phyloP scores from a whole-genome alignment of 2,329 filamentous ascomycete species.

The Pseudopithomyces maydicus region DNA sequence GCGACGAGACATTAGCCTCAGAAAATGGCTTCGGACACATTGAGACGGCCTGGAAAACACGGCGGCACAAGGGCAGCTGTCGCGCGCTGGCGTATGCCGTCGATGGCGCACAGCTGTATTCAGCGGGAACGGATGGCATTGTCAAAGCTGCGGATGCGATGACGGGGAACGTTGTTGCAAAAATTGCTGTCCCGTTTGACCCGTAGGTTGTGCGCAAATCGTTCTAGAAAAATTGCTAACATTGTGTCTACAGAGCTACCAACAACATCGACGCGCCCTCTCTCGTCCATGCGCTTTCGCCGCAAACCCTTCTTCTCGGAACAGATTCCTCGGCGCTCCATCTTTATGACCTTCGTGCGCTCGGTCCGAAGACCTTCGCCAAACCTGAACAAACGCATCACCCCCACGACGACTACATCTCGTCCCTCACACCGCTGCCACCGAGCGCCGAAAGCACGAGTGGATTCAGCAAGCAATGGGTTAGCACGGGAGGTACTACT shows the following conservation, averaged over 20 bases:
- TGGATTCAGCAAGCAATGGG: conserved; percentile 91
- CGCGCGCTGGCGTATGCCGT: conserved; percentile 76
- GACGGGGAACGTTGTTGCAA: conserved; percentile 74
- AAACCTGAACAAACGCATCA: conserved; percentile 77
- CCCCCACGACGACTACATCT: conserved; percentile 92
- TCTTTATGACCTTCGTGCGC: conserved; percentile 78
- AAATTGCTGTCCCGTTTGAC: conserved; percentile 73
- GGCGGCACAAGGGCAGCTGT: conserved; percentile 93
- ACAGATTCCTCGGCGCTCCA: conserved; percentile 91
- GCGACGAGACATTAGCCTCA: conserved; percentile 56
- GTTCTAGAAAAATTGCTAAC: conserved; percentile 14
- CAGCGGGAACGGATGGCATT: conserved; percentile 66
- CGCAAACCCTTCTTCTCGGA: conserved; percentile 84
- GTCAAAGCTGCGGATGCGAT: conserved; percentile 64
- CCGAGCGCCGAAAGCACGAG: conserved; percentile 80
- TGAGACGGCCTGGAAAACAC: conserved; percentile 83
- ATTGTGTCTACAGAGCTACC: conserved; percentile 41
- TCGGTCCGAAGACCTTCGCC: conserved; percentile 52
- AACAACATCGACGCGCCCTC: conserved; percentile 72
- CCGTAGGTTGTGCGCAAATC: conserved; percentile 25
- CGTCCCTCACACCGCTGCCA: conserved; percentile 82
- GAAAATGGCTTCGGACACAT: conserved; percentile 74
- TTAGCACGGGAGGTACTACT: conserved; percentile 90
- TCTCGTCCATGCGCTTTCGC: conserved; percentile 80
- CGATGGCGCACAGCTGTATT: conserved; percentile 73